Percentiles rank a stretch among this genome's conserved stretches.
phyloP scores from a whole-genome alignment of 2,329 filamentous ascomycete species.

The Orbilia oligospora region DNA sequence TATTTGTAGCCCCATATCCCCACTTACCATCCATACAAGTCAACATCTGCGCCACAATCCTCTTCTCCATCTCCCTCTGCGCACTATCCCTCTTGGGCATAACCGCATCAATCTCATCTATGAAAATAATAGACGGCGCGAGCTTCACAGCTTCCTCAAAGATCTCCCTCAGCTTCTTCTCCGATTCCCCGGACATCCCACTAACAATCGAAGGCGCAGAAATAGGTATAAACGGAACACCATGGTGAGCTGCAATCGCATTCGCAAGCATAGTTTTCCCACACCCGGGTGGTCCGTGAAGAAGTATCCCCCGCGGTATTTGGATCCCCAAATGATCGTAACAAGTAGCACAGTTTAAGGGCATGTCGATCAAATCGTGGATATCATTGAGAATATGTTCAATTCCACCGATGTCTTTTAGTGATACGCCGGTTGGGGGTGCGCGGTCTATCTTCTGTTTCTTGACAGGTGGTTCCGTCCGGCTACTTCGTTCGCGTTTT shows the following conservation, averaged over 20 bases:
- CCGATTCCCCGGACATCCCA: slow-evolving; percentile 89
- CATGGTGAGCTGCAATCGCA: slow-evolving; percentile 80
- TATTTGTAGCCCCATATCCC: too few species aligned
- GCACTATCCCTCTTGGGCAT: slow-evolving; percentile 86
- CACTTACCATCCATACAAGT: slow-evolving; percentile 82
- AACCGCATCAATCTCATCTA: slow-evolving; percentile 93
- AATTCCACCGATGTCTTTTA: slow-evolving; percentile 82
- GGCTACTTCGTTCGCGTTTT: slow-evolving; percentile 62
- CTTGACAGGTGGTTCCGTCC: slow-evolving; percentile 69
- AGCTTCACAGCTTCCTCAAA: slow-evolving; percentile 89
- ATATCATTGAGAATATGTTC: slow-evolving; percentile 79
- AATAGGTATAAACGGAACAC: slow-evolving; percentile 84
- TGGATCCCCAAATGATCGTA: slow-evolving; percentile 78
- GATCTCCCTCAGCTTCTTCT: slow-evolving; percentile 85
- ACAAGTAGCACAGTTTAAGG: slow-evolving; percentile 77
- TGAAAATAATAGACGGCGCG: slow-evolving; percentile 90
- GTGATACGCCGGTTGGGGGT: slow-evolving; percentile 78
- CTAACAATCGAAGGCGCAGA: slow-evolving; percentile 85
- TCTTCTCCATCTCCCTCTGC: slow-evolving; percentile 89
- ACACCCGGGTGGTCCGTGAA: slow-evolving; percentile 87
- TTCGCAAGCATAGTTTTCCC: slow-evolving; percentile 89
- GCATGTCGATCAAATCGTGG: slow-evolving; percentile 79
- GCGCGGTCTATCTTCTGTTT: slow-evolving; percentile 76
- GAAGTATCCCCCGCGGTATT: slow-evolving; percentile 80
- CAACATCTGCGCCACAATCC: slow-evolving; percentile 85